Percentiles rank a stretch among this genome's conserved stretches.
These are phyloP conservation scores for Aspergillus diversus DNA, from an alignment of 495 filamentous ascomycete species.

Conservation along the genomic window DNA sequence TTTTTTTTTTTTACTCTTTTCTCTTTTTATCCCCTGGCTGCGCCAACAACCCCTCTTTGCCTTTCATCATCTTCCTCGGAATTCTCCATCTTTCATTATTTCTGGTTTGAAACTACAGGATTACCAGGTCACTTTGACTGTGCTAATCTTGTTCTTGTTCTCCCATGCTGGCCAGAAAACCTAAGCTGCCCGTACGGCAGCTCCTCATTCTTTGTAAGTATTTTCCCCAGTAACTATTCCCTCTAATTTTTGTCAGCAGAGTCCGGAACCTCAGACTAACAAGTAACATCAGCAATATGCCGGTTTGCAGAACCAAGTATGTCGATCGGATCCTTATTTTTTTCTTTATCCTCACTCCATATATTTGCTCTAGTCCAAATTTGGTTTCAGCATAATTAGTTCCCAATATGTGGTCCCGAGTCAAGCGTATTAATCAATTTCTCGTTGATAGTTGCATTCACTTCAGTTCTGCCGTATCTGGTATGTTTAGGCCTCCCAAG, in stretches of 20 bases:
- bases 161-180: slow-evolving; percentile 33
- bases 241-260: slow-evolving; percentile 3
- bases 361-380: neutral
- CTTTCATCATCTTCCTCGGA: neutral
- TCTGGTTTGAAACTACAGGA: neutral
- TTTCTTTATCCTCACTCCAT: neutral
- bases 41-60: neutral
- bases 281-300: slow-evolving; percentile 50
- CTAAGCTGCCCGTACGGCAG: slow-evolving; percentile 54
- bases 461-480: slow-evolving; percentile 87
- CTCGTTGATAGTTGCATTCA: slow-evolving; percentile 62
- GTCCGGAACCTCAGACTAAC: slow-evolving; percentile 6
- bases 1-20: slow-evolving; percentile 14
- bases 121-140: neutral
- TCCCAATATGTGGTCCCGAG: too few species aligned
- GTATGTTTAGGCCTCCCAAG: slow-evolving; percentile 30
- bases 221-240: slow-evolving; percentile 7
- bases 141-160: neutral
- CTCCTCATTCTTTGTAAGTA: slow-evolving; percentile 66
- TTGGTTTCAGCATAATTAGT: too few species aligned
- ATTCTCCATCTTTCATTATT: neutral
- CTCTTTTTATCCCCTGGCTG: neutral
- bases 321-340: slow-evolving; percentile 19
- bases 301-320: slow-evolving; percentile 81
- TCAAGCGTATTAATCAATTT: neutral